Conservation (phyloP, 228 moss, liverwort and hornwort species). For the Sphagnum fallax region DNA sequence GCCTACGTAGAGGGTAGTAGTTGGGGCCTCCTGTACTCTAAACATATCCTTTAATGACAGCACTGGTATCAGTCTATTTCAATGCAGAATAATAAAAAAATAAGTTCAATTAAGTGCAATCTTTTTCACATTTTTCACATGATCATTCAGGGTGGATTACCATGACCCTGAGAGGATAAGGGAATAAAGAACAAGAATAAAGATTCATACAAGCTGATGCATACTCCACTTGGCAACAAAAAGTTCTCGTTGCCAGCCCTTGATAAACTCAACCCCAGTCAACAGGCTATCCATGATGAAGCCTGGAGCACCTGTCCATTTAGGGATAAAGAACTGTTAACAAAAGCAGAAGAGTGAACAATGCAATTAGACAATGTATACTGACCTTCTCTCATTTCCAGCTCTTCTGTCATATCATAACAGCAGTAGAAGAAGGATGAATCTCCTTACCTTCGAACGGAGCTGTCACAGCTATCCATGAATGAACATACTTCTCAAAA, state of each 20-base stretch:
- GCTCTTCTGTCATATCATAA: not conserved
- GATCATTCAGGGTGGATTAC: no score
- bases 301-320: constrained; percentile 76
- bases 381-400: not conserved
- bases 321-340: not conserved
- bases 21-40: no score
- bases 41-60: no score
- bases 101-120: not conserved
- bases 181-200: not conserved
- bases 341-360: not conserved
- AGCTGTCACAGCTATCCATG: constrained; percentile 88
- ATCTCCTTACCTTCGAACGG: constrained; percentile 79
- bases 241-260: constrained; percentile 97
- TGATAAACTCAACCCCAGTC: constrained; percentile 94
- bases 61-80: no score
- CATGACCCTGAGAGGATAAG: not conserved
- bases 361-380: not conserved
- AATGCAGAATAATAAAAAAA: no score
- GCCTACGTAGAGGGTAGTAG: no score
- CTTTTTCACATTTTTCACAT: no score
- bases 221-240: constrained; percentile 98
- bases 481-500: constrained; percentile 85
- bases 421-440: constrained; percentile 2
- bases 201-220: constrained; percentile 81
- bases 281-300: constrained; percentile 92